A percentile compares a stretch with the other conserved stretches of the same genome.
Evolutionary conservation across 176 grass and related monocot genomes (phyloP).

Genomic region (Areca catechu): DNA sequence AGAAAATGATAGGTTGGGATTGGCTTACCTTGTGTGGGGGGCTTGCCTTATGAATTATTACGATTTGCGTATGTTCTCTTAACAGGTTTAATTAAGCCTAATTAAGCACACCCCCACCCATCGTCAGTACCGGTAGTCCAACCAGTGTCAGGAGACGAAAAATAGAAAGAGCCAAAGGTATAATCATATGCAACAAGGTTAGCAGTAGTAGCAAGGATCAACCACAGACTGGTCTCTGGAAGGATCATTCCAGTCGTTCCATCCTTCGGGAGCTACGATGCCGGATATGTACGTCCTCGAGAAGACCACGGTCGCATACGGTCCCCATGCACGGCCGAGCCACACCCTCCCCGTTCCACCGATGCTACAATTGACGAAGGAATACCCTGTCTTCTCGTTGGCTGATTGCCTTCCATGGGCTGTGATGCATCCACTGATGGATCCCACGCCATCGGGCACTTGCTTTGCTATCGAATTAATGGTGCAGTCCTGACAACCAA

Average conservation of each 20-base stretch:
- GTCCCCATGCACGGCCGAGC: conserved; percentile 60
- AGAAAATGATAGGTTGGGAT: no score
- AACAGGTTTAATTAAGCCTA: no score
- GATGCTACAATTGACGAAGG: conserved; percentile 62
- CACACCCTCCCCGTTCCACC: conserved; percentile 54
- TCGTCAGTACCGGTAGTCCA: no score
- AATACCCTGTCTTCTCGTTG: conserved; percentile 53
- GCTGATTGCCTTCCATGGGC: conserved; percentile 52
- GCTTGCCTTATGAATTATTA: no score
- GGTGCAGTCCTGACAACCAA: conserved; percentile 37
- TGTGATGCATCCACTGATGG: conserved; percentile 59
- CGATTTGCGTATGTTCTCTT: no score
- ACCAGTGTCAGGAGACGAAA: no score
- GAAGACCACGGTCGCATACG: conserved; percentile 61
- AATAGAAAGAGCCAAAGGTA: no score
- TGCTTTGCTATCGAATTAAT: conserved; percentile 59
- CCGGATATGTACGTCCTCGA: conserved; percentile 33
- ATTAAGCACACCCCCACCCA: no score
- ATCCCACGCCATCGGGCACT: conserved; percentile 2
- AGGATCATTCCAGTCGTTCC: conserved; percentile 77
- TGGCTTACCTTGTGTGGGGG: no score
- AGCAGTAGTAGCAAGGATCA: conserved; percentile 23
- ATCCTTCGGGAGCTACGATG: conserved; percentile 49
- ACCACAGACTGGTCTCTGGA: conserved; percentile 52
- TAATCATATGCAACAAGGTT: no score